A percentile compares a stretch with the other conserved stretches of the same genome.
These are phyloP conservation scores for Pestalotiopsis sp. DNA, from an alignment of 2,329 filamentous ascomycete species.

Conservation along the genomic window DNA sequence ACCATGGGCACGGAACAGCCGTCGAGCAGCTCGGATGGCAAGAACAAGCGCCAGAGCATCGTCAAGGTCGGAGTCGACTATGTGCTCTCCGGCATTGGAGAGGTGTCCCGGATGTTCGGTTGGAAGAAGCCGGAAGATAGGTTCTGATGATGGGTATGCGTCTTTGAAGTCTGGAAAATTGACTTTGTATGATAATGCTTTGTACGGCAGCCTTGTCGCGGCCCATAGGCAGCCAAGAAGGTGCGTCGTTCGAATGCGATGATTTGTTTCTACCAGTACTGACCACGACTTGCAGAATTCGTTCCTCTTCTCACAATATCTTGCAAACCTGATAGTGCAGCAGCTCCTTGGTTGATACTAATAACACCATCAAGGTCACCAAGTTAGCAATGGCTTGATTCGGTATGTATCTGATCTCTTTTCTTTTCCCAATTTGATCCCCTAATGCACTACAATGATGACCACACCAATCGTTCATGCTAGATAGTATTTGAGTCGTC, in stretches of 20 bases:
- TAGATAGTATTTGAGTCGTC: constrained; percentile 50
- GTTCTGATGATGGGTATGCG: constrained; percentile 27
- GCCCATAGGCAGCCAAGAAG: not conserved
- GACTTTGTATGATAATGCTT: constrained; percentile 13
- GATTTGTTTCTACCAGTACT: not conserved
- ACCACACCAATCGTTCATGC: constrained; percentile 40
- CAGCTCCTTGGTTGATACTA: not conserved
- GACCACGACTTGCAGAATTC: not conserved
- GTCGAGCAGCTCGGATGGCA: constrained; percentile 46
- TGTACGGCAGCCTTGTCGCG: not conserved
- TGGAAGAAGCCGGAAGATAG: constrained; percentile 43
- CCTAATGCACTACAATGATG: constrained; percentile 36
- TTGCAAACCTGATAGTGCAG: not conserved
- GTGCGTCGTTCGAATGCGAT: not conserved
- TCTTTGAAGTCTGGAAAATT: constrained; percentile 9
- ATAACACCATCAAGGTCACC: not conserved
- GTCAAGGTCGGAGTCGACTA: constrained; percentile 67
- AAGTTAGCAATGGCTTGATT: not conserved
- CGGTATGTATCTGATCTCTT: not conserved
- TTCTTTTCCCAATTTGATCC: constrained; percentile 16
- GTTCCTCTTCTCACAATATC: not conserved
- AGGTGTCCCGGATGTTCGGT: constrained; percentile 42
- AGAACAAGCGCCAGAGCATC: constrained; percentile 63
- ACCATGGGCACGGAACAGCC: constrained; percentile 80
- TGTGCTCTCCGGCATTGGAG: constrained; percentile 54